Percentiles rank a stretch among this genome's conserved stretches.
phyloP scores from a whole-genome alignment of 2,329 filamentous ascomycete species.

The Aspergillus nomiae region DNA sequence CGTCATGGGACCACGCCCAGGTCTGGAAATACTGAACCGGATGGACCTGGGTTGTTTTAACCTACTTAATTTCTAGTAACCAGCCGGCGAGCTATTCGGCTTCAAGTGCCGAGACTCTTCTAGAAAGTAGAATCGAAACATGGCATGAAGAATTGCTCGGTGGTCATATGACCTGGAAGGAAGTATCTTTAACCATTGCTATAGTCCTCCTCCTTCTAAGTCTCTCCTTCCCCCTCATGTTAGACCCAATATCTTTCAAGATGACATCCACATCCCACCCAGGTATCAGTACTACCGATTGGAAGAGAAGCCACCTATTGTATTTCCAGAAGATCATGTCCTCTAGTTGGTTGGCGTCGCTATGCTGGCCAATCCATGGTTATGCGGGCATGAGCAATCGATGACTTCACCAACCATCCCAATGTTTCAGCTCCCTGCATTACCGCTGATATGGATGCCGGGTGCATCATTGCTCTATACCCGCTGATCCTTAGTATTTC shows the following conservation, averaged over 20 bases:
- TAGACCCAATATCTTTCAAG: neutral
- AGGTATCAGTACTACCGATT: neutral
- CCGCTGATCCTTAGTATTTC: neutral
- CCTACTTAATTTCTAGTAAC: neutral
- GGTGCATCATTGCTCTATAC: neutral
- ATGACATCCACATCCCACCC: neutral
- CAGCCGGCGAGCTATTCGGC: no score
- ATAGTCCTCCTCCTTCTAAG: no score
- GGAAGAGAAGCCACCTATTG: neutral
- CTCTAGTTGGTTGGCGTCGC: neutral
- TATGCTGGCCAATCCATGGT: neutral
- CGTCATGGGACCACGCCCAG: neutral
- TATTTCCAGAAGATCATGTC: neutral
- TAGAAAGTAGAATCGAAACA: neutral
- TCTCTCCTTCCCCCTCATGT: no score
- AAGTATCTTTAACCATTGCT: neutral
- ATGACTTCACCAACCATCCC: constrained; percentile 7
- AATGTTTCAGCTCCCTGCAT: neutral
- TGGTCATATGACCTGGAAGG: neutral
- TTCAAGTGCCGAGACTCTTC: no score
- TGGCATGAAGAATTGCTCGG: neutral
- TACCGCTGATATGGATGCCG: neutral
- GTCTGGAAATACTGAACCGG: no score
- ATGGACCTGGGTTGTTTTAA: no score
- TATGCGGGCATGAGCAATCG: neutral